phyloP scores from a whole-genome alignment of 1,139 yeast genomes.

The Scheffersomyces quercinus region DNA sequence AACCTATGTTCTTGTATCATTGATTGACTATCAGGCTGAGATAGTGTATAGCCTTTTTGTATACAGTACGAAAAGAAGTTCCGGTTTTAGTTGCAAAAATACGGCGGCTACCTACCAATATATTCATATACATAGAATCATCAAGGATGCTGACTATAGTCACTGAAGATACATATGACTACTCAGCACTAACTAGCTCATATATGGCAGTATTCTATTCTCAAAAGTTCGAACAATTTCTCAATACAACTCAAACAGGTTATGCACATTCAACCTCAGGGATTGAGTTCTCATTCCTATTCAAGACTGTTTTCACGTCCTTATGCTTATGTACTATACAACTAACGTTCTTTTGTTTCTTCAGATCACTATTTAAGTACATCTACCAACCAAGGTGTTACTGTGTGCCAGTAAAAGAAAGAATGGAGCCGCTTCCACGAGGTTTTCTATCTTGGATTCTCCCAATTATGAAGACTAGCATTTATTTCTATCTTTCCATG shows the following conservation, averaged over 20 bases:
- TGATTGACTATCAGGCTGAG: no score
- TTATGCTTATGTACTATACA: conserved; percentile 53
- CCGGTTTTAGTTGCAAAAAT: not conserved
- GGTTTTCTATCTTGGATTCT: conserved; percentile 51
- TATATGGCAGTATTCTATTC: conserved; percentile 15
- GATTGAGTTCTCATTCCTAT: conserved; percentile 36
- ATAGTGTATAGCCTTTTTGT: no score
- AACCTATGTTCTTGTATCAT: no score
- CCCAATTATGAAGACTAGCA: conserved; percentile 40
- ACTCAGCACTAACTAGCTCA: conserved; percentile 6
- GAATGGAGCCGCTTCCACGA: conserved; percentile 37
- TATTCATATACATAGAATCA: not conserved
- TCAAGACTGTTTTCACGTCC: conserved; percentile 54
- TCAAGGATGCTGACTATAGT: conserved; percentile 4
- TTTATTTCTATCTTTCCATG: conserved; percentile 43
- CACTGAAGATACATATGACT: conserved; percentile 1
- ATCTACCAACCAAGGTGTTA: conserved; percentile 60
- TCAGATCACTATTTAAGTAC: conserved; percentile 46
- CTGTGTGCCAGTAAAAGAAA: conserved; percentile 40
- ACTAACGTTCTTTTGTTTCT: conserved; percentile 49
- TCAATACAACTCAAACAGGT: conserved; percentile 61
- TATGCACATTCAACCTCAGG: conserved; percentile 48
- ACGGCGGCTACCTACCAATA: no score
- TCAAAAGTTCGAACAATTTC: conserved; percentile 33
- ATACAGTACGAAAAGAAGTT: no score